Base-by-base conservation (phyloP, 805 yeast species). In the Suhomyces sp. region DNA sequence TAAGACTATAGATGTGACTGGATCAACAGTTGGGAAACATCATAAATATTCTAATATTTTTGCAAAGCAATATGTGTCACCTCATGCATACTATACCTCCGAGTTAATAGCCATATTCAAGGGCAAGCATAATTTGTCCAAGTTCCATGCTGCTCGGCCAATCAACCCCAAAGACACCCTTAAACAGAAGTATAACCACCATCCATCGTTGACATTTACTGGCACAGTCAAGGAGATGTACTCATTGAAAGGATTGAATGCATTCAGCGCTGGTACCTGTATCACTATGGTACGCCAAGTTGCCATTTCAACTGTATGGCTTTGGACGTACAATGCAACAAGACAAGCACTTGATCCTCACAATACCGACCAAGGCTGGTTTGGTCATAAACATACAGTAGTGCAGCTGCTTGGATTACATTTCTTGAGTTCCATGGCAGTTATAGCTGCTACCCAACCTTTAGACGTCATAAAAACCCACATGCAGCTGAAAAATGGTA, bases 271-370 rank as follows among this genome's bases (percentile, higher is more conserved):
- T 47, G 98, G 97, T 15, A 73, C 90, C 10, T 60, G 76, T 39
- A 84, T 95, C n/a, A 91, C 98, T 0, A 61, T 88, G 14, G 58
- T 80, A 7, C 75, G 98, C 47, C 98, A 91, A 53, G 73, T 80
- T 2, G 72, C 83, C 27, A 83, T 84, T 43, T 80, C 95, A 14
- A 77, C 85, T 26, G 88, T 87, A 2, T 78, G 95, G 73, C 83
- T 88, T 44, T 83, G 95, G 5, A 76, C 88, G 0, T 91, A 84
- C 62, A 85, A 85, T 40, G 72, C 83, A 17, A 63, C 93, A 20
- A 81, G 83, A 49, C 96, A 88, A 54, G 48, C 79, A 29, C 54
- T 82, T 13, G 77, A 76, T 28, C 86, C 86, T 1, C 79, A 49
- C 28, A 66, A 49, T 35, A 33, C 46, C 9, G 65, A 60, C 14